phyloP scores from a whole-genome alignment of 441 rosid genomes.

The Aleurites moluccanus region DNA sequence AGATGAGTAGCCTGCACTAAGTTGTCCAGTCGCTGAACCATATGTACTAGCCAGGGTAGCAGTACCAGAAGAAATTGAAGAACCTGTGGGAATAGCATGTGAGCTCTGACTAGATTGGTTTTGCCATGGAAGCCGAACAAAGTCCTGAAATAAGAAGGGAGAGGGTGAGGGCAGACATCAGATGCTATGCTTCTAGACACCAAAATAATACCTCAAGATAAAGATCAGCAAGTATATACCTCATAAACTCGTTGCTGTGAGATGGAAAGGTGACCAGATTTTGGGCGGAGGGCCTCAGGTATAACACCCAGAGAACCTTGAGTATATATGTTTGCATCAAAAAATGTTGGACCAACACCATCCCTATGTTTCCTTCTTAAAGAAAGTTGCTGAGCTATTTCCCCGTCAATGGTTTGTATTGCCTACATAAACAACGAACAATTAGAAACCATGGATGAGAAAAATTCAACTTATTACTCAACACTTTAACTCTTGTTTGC shows the following conservation, averaged over 20 bases:
- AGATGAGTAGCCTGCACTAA: slow-evolving; percentile 48
- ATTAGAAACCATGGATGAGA: neutral
- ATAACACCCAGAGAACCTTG: slow-evolving; percentile 79
- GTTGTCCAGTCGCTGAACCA: slow-evolving; percentile 60
- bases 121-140: slow-evolving; percentile 97
- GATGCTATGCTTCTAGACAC: slow-evolving; percentile 22
- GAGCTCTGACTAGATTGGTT: slow-evolving; percentile 78
- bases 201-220: slow-evolving; percentile 4
- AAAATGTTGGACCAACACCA: slow-evolving; percentile 63
- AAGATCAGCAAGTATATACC: slow-evolving; percentile 43
- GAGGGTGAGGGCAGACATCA: neutral
- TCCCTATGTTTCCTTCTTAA: slow-evolving; percentile 92
- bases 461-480: neutral
- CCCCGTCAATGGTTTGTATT: slow-evolving; percentile 87
- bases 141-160: slow-evolving; percentile 56
- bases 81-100: slow-evolving; percentile 54
- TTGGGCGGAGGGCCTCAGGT: slow-evolving; percentile 94
- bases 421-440: slow-evolving; percentile 47
- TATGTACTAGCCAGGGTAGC: slow-evolving; percentile 48
- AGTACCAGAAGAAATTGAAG: slow-evolving; percentile 57
- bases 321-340: slow-evolving; percentile 70
- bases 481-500: neutral
- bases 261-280: slow-evolving; percentile 85
- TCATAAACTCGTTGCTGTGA: slow-evolving; percentile 98
- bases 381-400: slow-evolving; percentile 76